Base-by-base conservation (phyloP, 2,329 filamentous ascomycete genomes). In the Chaetomium strumarium region DNA sequence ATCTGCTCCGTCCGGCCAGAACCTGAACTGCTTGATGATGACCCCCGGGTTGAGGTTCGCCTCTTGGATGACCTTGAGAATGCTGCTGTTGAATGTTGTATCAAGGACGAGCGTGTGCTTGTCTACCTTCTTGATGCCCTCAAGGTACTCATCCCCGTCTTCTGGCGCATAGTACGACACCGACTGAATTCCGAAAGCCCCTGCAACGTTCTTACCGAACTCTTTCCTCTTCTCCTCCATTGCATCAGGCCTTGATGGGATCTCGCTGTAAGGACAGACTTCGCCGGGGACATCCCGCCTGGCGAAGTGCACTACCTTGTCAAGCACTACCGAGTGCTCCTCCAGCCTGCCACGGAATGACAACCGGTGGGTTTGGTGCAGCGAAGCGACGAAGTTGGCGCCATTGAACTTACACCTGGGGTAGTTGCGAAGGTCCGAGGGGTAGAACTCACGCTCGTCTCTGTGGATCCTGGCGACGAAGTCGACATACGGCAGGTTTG, bases 1-100 rank as follows among this genome's bases (percentile, higher is more conserved):
- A 14, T 58, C 55, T 3, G 30, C 50, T n/a, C 50, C 50, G 17
- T 58, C 55, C 5, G n/a, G 37, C 55, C 55, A 58, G 16, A 53
- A 55, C 3, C 40, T 53, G 14, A 58, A 50, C 37, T 55, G 17
- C 48, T 45, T 55, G 17, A 58, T 50, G 31, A 58, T 55, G 6
- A 53, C 45, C 0, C 31, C 55, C 10, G 55, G 55, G 34, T 19
- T 37, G 12, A 47, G 14, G 10, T 39, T 42, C 3, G 46, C 40
- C 42, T 58, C 55, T n/a, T 51, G 39, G 10, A 55, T 44, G 5
- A 47, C 41, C 17, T 49, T 49, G 1, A 55, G 8, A 1, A 58
- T 9, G n/a, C 41, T 50, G 34, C 14, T 45, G 44, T 58, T 58
- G 13, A 55, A 37, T 20, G 55, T 55, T 20, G 55, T 55, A 36